Percentiles rank a stretch among this genome's conserved stretches.
phyloP scores from a whole-genome alignment of 2,329 filamentous ascomycete genomes.

The Aspergillus fumigatiaffinis region DNA sequence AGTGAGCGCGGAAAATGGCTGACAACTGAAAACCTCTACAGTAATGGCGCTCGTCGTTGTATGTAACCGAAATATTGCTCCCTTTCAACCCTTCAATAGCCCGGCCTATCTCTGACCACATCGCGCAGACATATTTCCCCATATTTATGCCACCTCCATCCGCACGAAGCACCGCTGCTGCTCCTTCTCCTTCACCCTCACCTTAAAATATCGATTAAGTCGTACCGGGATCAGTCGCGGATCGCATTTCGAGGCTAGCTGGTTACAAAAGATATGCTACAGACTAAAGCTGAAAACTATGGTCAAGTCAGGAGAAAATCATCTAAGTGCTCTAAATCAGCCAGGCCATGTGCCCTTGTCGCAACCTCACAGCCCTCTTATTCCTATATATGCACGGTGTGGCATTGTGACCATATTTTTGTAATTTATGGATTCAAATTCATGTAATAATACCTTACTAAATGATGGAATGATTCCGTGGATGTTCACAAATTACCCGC shows the following conservation, averaged over 20 bases:
- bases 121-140: constrained; percentile 58
- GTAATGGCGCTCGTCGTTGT: constrained; percentile 58
- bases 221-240: not conserved
- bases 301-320: not conserved
- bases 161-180: constrained; percentile 26
- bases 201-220: constrained; percentile 5
- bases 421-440: not conserved
- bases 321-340: not conserved
- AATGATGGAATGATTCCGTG: not conserved
- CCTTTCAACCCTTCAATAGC: constrained; percentile 7
- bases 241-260: not conserved
- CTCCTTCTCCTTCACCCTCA: constrained; percentile 42
- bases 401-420: not conserved
- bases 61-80: constrained; percentile 22
- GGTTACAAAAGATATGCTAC: not conserved
- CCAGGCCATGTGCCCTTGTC: not conserved
- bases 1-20: constrained; percentile 7
- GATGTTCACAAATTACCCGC: not conserved
- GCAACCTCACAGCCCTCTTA: not conserved
- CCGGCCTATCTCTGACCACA: constrained; percentile 9
- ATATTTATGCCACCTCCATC: constrained; percentile 59
- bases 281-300: not conserved
- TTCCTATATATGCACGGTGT: not conserved
- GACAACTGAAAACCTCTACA: constrained; percentile 27
- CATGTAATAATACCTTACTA: not conserved